Conservation (phyloP, 495 filamentous ascomycete genomes). For the Chlorociboria aeruginascens region DNA sequence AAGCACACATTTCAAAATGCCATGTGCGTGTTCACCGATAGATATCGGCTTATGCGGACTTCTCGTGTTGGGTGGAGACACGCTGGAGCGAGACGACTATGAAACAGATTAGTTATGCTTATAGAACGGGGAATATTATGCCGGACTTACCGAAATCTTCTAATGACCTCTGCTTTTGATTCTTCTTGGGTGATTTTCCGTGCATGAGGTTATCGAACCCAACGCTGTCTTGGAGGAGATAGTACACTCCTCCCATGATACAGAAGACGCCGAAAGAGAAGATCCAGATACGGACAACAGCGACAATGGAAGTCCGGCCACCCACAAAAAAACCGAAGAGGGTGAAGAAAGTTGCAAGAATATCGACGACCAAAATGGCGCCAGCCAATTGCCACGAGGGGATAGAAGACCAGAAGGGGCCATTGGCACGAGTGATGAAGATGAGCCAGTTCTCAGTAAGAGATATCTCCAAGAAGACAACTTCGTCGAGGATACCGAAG, state of each 20-base stretch:
- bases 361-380: conserved; percentile 69
- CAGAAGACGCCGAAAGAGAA: conserved; percentile 82
- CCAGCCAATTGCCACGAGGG: conserved; percentile 71
- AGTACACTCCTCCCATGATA: conserved; percentile 52
- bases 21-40: background rate
- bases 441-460: conserved; percentile 94
- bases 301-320: conserved; percentile 56
- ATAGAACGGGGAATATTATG: background rate
- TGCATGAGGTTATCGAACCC: conserved; percentile 90
- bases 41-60: conserved; percentile 41
- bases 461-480: conserved; percentile 83
- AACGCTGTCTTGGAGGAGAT: conserved; percentile 61
- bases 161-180: conserved; percentile 58
- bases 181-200: conserved; percentile 67
- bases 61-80: conserved; percentile 75
- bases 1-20: background rate
- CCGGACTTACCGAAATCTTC: conserved; percentile 72
- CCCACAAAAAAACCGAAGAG: conserved; percentile 69
- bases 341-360: conserved; percentile 72
- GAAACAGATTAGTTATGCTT: conserved; percentile 18
- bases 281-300: conserved; percentile 78
- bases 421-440: conserved; percentile 85
- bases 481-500: conserved; percentile 66
- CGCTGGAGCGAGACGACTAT: conserved; percentile 71
- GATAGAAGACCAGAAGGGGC: conserved; percentile 72